phyloP scores from a whole-genome alignment of 2,329 filamentous ascomycete species.

The Aspergillus sp. region DNA sequence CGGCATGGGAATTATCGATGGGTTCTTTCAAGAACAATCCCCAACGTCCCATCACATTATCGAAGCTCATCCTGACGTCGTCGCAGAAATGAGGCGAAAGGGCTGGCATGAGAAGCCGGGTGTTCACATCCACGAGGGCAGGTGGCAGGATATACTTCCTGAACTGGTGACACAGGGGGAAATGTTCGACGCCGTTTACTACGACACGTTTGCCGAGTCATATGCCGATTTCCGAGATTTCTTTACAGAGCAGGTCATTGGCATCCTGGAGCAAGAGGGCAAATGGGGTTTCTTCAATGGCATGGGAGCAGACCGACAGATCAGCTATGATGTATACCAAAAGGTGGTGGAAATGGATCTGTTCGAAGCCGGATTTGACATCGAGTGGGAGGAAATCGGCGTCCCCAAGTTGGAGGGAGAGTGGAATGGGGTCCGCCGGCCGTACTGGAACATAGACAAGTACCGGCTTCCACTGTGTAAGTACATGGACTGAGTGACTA shows the following conservation, averaged over 20 bases:
- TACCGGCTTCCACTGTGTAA: constrained; percentile 47
- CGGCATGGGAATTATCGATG: constrained; percentile 86
- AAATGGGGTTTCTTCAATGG: constrained; percentile 68
- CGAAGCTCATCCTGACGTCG: constrained; percentile 78
- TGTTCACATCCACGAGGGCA: constrained; percentile 65
- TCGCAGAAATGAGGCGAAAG: constrained; percentile 64
- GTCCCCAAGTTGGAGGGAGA: constrained; percentile 74
- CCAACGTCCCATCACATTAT: constrained; percentile 78
- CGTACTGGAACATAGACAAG: constrained; percentile 81
- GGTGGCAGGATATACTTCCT: constrained; percentile 79
- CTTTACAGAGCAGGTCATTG: constrained; percentile 83
- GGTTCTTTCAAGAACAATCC: constrained; percentile 67
- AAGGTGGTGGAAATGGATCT: constrained; percentile 90
- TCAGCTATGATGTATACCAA: constrained; percentile 95
- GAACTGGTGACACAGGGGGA: constrained; percentile 66
- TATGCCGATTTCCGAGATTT: constrained; percentile 83
- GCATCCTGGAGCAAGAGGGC: constrained; percentile 60
- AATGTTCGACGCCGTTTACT: constrained; percentile 86
- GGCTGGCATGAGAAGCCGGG: constrained; percentile 66
- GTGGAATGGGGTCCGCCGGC: constrained; percentile 84
- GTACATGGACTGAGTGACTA: constrained; percentile 32
- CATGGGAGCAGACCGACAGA: constrained; percentile 83
- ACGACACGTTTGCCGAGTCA: constrained; percentile 95
- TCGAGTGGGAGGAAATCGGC: constrained; percentile 77
- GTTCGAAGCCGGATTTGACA: constrained; percentile 82